These are phyloP conservation scores for Zarea fungicola DNA, from an alignment of 2,329 filamentous ascomycete genomes.

Conservation along the genomic window DNA sequence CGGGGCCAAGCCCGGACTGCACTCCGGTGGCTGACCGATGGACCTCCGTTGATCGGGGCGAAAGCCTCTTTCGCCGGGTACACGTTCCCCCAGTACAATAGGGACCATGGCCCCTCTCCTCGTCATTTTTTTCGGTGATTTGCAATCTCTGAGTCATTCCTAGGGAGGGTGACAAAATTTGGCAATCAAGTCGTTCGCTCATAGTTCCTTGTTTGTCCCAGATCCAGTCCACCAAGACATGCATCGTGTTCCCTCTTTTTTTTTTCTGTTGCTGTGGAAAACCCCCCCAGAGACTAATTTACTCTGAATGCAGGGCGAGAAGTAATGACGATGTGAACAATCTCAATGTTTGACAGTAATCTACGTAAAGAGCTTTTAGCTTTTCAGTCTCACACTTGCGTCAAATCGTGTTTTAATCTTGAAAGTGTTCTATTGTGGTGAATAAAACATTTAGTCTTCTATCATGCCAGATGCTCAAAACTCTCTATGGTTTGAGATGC, in stretches of 20 bases:
- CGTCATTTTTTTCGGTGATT: no score
- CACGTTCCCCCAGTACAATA: not conserved
- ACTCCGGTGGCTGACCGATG: slow-evolving; percentile 3
- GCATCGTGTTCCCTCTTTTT: not conserved
- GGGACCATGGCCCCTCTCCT: not conserved
- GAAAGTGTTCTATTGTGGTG: not conserved
- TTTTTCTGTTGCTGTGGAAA: slow-evolving; percentile 2
- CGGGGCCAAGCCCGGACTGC: slow-evolving; percentile 4
- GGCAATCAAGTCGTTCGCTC: no score
- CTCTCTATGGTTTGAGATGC: not conserved
- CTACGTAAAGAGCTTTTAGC: no score
- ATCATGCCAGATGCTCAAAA: not conserved
- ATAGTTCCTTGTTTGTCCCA: no score
- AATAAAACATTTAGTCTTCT: not conserved
- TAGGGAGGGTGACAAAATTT: no score
- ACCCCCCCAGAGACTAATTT: not conserved
- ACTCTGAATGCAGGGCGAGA: not conserved
- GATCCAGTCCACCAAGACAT: not conserved
- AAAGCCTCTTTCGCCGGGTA: not conserved
- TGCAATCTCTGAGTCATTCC: no score
- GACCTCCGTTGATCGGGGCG: slow-evolving; percentile 5
- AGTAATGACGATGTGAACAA: no score
- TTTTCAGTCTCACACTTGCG: not conserved
- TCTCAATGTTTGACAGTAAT: no score
- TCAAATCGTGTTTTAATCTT: not conserved